phyloP scores from a whole-genome alignment of 306 rosid genomes.

The Hylodesmum podocarpum region DNA sequence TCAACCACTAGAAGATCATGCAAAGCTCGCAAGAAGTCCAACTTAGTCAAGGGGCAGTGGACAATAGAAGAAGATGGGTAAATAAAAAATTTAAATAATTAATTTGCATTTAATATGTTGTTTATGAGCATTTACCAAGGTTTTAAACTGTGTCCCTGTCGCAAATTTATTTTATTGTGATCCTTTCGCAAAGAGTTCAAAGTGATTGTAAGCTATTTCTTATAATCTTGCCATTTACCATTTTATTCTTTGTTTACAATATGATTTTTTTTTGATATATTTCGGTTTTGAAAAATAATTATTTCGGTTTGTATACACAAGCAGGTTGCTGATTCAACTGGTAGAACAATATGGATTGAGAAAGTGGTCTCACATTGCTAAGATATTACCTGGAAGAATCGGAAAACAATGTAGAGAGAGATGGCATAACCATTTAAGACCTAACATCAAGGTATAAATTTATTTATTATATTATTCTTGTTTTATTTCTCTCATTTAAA shows the following conservation, averaged over 20 bases:
- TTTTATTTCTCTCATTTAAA: background rate
- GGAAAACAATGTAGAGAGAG: constrained; percentile 96
- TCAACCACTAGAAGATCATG: constrained; percentile 31
- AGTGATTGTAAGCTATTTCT: background rate
- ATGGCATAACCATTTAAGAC: constrained; percentile 93
- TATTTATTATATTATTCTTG: background rate
- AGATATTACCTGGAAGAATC: constrained; percentile 78
- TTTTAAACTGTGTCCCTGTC: background rate
- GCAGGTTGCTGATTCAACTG: constrained; percentile 72
- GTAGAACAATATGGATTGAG: constrained; percentile 80
- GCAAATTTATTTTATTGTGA: background rate
- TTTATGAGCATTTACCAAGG: background rate
- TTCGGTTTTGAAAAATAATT: background rate
- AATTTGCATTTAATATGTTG: background rate
- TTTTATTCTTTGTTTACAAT: background rate
- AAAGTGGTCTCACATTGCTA: constrained; percentile 91
- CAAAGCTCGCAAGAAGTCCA: constrained; percentile 54
- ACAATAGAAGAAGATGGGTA: constrained; percentile 86
- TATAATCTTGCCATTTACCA: background rate
- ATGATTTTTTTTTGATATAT: background rate
- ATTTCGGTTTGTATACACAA: background rate
- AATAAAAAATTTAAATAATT: background rate
- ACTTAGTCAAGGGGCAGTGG: constrained; percentile 89
- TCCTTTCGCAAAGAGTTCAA: no score
- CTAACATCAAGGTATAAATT: constrained; percentile 75